phyloP scores from a whole-genome alignment of 805 yeast genomes.

The Clavispora vitiphila region DNA sequence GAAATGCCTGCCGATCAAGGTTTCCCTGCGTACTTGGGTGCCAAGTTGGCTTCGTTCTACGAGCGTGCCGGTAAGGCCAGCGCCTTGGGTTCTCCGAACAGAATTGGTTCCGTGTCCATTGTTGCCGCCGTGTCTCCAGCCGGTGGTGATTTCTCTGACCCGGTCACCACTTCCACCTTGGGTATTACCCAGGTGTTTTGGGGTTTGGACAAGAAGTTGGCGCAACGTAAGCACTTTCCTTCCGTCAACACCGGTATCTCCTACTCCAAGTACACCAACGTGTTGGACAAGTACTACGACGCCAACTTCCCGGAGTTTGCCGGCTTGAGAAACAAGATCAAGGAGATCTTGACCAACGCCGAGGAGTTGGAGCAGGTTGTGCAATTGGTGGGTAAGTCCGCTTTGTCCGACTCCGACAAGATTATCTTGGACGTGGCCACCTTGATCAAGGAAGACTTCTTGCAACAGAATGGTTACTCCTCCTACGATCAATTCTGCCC shows the following conservation, averaged over 20 bases:
- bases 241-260: constrained; percentile 95
- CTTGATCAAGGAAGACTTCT: constrained; percentile 93
- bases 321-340: constrained; percentile 80
- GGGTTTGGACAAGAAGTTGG: constrained; percentile 98
- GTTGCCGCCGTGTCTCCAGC: constrained; percentile 99
- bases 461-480: constrained; percentile 99
- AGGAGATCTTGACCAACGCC: constrained; percentile 92
- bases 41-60: constrained; percentile 96
- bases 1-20: constrained; percentile 99
- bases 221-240: constrained; percentile 99
- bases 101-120: constrained; percentile 97
- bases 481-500: constrained; percentile 99
- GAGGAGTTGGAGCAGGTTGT: constrained; percentile 99
- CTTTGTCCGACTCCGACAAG: constrained; percentile 93
- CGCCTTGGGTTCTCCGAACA: constrained; percentile 93
- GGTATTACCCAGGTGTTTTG: constrained; percentile 99
- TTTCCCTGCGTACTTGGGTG: constrained; percentile 99
- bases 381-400: constrained; percentile 98
- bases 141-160: constrained; percentile 99
- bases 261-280: constrained; percentile 92
- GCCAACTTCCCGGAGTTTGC: constrained; percentile 88
- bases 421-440: constrained; percentile 90
- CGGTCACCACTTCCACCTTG: constrained; percentile 95
- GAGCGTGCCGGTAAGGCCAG: constrained; percentile 98
- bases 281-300: constrained; percentile 81